Base-by-base conservation (phyloP, 2,329 filamentous ascomycete species). In the Calonectria hongkongensis region DNA sequence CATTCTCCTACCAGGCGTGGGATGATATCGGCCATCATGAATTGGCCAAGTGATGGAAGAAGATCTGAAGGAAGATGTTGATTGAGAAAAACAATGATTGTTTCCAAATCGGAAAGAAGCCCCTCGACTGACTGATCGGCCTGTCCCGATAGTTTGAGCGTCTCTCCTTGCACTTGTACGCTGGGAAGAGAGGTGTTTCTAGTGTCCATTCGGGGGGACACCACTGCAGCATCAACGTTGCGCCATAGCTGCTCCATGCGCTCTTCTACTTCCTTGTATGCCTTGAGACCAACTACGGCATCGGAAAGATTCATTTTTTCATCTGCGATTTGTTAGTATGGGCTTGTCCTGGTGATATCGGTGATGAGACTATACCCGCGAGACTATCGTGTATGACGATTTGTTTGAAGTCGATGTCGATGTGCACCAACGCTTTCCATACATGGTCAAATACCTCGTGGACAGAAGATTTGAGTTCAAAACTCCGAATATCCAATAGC, bases 1-100 rank as follows among this genome's bases (percentile, higher is more conserved):
- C 95, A 98, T 5, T 89, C 87, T 5, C 89, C 89, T 48, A 95
- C 92, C 13, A 98, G 87, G 27, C 91, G 90, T 7, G 91, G 88
- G 10, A 93, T 89, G 12, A 98, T 84, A 47, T 90, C 88, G 0
- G 92, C 92, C 82, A 98, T 90, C 81, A 98, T 90, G 10, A 91
- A 89, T 15, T 89, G 86, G 0, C 94, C 94, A 1, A 98, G 85
- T 1, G 90, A 87, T 58, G 87, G 85, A 1, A 92, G 82, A 7
- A 93, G 85, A 36, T 91, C 88, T 12, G 84, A 70, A 0, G 92
- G 91, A 0, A 93, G 82, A 50, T 85, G 86, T 21, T 85, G 80
- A 4, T 88, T 85, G 2, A 93, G 81, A 76, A 90, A 92, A 1
- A 81, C 78, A 62, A 92, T 85, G 1, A 90, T 80, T 4, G 80